These are phyloP conservation scores for Phyllosticta paracitricarpa DNA, from an alignment of 2,329 filamentous ascomycete species.

Conservation along the genomic window DNA sequence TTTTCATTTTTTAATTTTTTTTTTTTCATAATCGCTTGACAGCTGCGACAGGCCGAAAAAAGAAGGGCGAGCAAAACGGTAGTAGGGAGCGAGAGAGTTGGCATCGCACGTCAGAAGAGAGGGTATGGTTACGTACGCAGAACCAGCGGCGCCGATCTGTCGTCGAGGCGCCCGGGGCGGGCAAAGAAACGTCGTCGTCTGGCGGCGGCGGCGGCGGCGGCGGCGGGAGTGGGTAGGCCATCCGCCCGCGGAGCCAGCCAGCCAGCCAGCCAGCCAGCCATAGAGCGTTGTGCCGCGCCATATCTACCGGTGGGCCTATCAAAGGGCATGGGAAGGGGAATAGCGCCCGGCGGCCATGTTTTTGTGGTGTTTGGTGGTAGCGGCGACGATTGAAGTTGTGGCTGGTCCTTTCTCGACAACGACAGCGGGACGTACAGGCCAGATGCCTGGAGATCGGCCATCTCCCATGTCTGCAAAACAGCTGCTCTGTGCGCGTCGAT, in stretches of 20 bases:
- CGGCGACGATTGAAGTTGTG: background rate
- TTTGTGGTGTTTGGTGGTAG: background rate
- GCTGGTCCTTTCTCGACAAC: background rate
- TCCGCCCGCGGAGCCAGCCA: background rate
- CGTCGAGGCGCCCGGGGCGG: background rate
- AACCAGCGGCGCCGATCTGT: background rate
- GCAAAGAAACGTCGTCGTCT: too few species aligned
- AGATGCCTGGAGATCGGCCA: constrained; percentile 2
- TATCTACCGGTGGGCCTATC: constrained; percentile 1
- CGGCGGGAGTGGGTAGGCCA: background rate
- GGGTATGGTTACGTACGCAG: constrained; percentile 1
- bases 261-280: background rate
- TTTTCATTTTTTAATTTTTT: background rate
- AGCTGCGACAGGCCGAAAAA: background rate
- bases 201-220: background rate
- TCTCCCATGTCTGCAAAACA: constrained; percentile 4
- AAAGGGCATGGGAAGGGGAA: background rate
- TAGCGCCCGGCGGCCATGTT: background rate
- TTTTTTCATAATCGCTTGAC: background rate
- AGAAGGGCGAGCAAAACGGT: background rate
- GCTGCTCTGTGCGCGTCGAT: constrained; percentile 9
- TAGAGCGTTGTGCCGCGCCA: constrained; percentile 4
- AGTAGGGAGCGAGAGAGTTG: background rate
- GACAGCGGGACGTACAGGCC: background rate
- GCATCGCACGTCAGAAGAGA: background rate